Evolutionary conservation across 1,284 basidiomycete genomes (phyloP), one percentile per base, ranked within the genome.

Genomic region (Cutaneotrichosporon cavernicola): DNA sequence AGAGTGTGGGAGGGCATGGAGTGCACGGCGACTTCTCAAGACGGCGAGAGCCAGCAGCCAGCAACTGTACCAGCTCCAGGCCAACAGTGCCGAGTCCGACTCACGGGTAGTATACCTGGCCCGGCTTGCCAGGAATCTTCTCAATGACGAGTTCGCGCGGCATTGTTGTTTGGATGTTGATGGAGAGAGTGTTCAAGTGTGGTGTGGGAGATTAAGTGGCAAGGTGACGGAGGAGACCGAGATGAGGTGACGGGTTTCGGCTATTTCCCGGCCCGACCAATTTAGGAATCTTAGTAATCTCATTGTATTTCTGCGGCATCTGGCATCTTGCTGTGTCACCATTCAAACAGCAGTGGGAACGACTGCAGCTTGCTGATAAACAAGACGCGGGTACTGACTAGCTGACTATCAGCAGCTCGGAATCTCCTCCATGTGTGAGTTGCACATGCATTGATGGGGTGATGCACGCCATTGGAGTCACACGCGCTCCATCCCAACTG

Each of bases 41-140:
- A 26, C 26, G 26, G 26, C 26, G 52, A 34, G 34, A 34, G 53
- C 16, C 43, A n/a, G 43, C 43, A 2, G 2, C 5, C 56, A 13
- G n/a, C 8, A 38, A 9, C 26, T 26, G 26, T 26, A n/a, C n/a
- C n/a, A 26, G 26, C 26, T 3, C 26, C 26, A 26, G 26, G 26
- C 26, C 26, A 26, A 26, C 26, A 26, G 26, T n/a, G 7, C 7
- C 18, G 16, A 9, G 32, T 9, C 4, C 3, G 22, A 56, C 65
- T 47, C 46, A 67, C 65, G 65, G 65, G 65, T 67, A 62, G 65
- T 64, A 67, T 22, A 67, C 65, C 63, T 67, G 46, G 11, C 65
- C 65, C 4, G 65, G 65, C 65, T 67, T 67, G 51, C 65, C 65
- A 7, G 64, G 63, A 34, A 55, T 59, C 58, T 67, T 53, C 58